Percentiles rank a stretch among this genome's conserved stretches.
These are phyloP conservation scores for Pleurotus giganteus DNA, from an alignment of 768 basidiomycete genomes.

Conservation along the genomic window DNA sequence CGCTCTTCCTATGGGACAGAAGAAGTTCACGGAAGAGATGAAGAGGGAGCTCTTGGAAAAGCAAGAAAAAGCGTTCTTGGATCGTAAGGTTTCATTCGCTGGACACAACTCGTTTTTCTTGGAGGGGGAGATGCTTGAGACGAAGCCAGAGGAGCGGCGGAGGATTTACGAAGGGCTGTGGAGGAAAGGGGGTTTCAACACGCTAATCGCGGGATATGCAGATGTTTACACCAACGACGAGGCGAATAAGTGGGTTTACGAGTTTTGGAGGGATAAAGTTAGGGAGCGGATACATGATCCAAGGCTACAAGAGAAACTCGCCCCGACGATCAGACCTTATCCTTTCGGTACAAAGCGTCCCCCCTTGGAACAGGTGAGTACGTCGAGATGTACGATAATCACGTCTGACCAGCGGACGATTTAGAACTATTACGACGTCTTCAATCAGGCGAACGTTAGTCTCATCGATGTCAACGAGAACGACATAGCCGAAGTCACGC, in stretches of 20 bases:
- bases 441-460: conserved; percentile 15
- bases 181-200: conserved; percentile 20
- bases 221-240: conserved; percentile 17
- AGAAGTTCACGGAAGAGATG: conserved; percentile 51
- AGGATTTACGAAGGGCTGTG: conserved; percentile 20
- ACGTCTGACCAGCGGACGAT: not conserved
- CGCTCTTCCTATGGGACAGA: conserved; percentile 49
- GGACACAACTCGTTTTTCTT: conserved; percentile 16
- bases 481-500: conserved; percentile 13
- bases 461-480: conserved; percentile 16
- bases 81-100: conserved; percentile 18
- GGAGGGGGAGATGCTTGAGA: conserved; percentile 12
- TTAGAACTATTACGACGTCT: conserved; percentile 12
- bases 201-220: conserved; percentile 16
- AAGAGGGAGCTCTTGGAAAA: conserved; percentile 18
- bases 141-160: conserved; percentile 19
- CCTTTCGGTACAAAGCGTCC: conserved; percentile 24
- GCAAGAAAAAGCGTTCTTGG: conserved; percentile 17
- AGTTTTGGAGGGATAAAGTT: conserved; percentile 24
- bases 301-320: conserved; percentile 21
- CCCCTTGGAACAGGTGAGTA: conserved; percentile 16
- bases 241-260: conserved; percentile 20
- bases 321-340: conserved; percentile 19
- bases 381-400: not conserved
- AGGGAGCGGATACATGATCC: conserved; percentile 17